Base-by-base conservation (phyloP, 306 rosid genomes). In the Canavalia gladiata region DNA sequence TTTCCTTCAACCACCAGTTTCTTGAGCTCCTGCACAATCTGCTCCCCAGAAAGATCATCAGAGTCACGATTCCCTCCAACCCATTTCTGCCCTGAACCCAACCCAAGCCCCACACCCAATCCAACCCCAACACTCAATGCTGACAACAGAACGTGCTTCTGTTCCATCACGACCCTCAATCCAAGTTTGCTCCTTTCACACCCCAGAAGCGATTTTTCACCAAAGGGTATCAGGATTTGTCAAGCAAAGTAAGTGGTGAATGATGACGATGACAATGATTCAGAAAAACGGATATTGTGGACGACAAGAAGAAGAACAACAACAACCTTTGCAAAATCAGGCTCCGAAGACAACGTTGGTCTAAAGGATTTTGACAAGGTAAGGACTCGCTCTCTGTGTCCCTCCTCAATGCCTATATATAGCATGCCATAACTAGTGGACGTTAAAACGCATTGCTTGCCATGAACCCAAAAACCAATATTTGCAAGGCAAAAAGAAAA, bases 111-210 rank as follows among this genome's bases (percentile, higher is more conserved):
- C 39, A 93, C 96, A 70, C 99, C 99, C 25, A 95, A 89, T 43
- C 99, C 99, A 76, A 93, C 95, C 77, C 99, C 99, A 55, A 91
- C 99, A 69, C 99, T 87, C 93, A 95, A 84, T 86, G 98, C 98
- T 65, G 99, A 95, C 85, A 93, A 76, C 76, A 95, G 66, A 88
- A 93, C 91, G 82, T 90, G 94, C 84, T 93, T 95, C 93, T 95
- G 97, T 83, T 95, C 98, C 99, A 93, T 95, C 51, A 82, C 63
- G 30, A 6, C 60, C 47, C 42, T 6, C 12, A 7, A 73, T 50
- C 58, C 69, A 49, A 73, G 81, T 5, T 78, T 42, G 58, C 52
- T 63, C 82, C 76, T 81, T 72, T 77, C 70, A 13, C 39, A 76
- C 58, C 75, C 74, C 74, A 35, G 62, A 71, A 51, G 54, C 30